phyloP scores from a whole-genome alignment of 306 rosid genomes.

The Leucaena leucocephala region DNA sequence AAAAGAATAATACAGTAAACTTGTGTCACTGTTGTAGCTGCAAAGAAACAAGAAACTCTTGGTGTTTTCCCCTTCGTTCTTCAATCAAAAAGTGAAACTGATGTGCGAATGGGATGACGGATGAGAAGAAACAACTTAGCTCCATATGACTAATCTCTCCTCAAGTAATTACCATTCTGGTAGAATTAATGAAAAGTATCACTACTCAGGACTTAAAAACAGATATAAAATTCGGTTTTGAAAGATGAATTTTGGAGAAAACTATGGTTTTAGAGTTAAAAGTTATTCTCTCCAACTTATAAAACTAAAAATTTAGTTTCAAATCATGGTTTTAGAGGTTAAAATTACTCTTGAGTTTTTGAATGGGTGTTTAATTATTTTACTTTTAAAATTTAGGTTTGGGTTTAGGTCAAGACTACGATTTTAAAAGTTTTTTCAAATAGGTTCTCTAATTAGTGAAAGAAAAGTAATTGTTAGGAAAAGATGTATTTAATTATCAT shows the following conservation, averaged over 20 bases:
- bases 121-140: neutral
- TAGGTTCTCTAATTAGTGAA: neutral
- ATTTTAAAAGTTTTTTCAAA: too few species aligned
- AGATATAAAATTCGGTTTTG: neutral
- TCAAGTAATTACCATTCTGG: neutral
- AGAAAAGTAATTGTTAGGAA: neutral
- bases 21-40: neutral
- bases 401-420: too few species aligned
- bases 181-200: neutral
- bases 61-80: neutral
- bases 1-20: slow-evolving; percentile 43
- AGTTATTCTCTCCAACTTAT: too few species aligned
- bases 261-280: too few species aligned
- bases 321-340: too few species aligned
- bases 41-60: neutral
- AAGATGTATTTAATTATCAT: neutral
- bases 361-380: too few species aligned
- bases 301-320: too few species aligned
- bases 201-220: neutral
- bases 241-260: too few species aligned
- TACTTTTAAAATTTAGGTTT: too few species aligned
- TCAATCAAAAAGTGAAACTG: neutral
- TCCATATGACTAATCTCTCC: neutral
- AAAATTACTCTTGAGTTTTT: too few species aligned
- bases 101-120: neutral